Conservation (phyloP, 2,329 filamentous ascomycete genomes). For the Talaromyces albobiverticillius region DNA sequence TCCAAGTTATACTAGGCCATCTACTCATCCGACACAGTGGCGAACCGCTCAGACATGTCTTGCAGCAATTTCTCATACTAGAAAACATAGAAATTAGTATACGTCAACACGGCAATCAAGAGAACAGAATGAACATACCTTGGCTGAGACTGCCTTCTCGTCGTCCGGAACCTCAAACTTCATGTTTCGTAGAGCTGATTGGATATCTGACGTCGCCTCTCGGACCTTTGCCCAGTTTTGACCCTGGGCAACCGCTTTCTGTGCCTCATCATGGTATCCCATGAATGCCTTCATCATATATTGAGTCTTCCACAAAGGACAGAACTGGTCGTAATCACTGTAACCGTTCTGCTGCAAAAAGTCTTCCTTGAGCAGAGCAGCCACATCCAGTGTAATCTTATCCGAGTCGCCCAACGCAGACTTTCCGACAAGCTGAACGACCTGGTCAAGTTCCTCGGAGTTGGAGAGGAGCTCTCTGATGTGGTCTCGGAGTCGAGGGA, state of each 20-base stretch:
- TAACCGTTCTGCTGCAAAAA: conserved; percentile 99
- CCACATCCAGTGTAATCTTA: conserved; percentile 96
- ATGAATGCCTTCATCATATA: conserved; percentile 99
- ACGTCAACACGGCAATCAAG: not conserved
- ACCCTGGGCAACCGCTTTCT: conserved; percentile 90
- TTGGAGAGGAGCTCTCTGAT: conserved; percentile 92
- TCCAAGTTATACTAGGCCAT: conserved; percentile 13
- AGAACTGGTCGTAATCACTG: conserved; percentile 98
- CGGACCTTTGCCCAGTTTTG: conserved; percentile 90
- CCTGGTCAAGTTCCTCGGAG: conserved; percentile 96
- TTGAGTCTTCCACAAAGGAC: conserved; percentile 98
- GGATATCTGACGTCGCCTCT: conserved; percentile 83
- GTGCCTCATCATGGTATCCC: conserved; percentile 94
- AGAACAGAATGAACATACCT: conserved; percentile 53
- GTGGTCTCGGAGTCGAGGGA: conserved; percentile 86
- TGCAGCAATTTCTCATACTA: conserved; percentile 91
- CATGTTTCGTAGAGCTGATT: conserved; percentile 80
- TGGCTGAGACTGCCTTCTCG: conserved; percentile 76
- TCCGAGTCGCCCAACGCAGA: conserved; percentile 92
- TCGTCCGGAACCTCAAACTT: conserved; percentile 95
- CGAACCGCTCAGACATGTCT: conserved; percentile 95
- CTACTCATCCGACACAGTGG: conserved; percentile 92
- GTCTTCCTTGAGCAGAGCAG: conserved; percentile 91
- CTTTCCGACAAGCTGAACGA: conserved; percentile 97
- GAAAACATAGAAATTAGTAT: conserved; percentile 37